A percentile compares a stretch with the other conserved stretches of the same genome.
These are phyloP conservation scores for Didymella arachidicola DNA, from an alignment of 2,329 filamentous ascomycete species.

Conservation along the genomic window DNA sequence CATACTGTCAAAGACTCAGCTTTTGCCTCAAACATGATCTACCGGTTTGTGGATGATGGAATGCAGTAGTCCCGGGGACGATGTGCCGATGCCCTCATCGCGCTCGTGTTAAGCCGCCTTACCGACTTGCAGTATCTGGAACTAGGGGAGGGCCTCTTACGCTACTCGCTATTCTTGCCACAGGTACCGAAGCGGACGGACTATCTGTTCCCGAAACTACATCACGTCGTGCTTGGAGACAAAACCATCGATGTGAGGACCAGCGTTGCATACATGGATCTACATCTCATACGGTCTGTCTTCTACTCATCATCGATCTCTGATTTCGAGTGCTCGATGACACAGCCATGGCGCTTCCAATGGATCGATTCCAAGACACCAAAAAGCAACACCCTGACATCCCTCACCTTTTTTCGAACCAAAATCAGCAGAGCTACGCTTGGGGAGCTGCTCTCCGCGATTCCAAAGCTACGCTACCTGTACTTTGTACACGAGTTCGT, in stretches of 20 bases:
- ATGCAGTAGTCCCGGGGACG: slow-evolving; percentile 34
- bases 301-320: slow-evolving; percentile 31
- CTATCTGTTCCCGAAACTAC: slow-evolving; percentile 30
- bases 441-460: slow-evolving; percentile 29
- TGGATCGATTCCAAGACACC: slow-evolving; percentile 30
- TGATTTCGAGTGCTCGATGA: slow-evolving; percentile 35
- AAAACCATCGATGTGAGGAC: slow-evolving; percentile 21
- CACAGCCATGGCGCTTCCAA: slow-evolving; percentile 32
- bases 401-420: slow-evolving; percentile 33
- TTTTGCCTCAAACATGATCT: slow-evolving; percentile 34
- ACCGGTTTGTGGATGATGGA: slow-evolving; percentile 33
- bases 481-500: slow-evolving; percentile 34
- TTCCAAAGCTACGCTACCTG: slow-evolving; percentile 30
- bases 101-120: slow-evolving; percentile 32
- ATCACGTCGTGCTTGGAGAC: slow-evolving; percentile 30
- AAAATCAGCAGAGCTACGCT: slow-evolving; percentile 33
- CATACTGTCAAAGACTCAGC: slow-evolving; percentile 26
- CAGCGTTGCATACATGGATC: slow-evolving; percentile 33
- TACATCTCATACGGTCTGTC: slow-evolving; percentile 35
- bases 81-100: slow-evolving; percentile 34
- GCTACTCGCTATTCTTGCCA: slow-evolving; percentile 37
- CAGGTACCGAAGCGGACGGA: slow-evolving; percentile 35
- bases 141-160: slow-evolving; percentile 35
- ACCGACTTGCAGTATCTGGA: slow-evolving; percentile 29
- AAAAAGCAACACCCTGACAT: slow-evolving; percentile 26